Base-by-base conservation (phyloP, 306 rosid genomes). In the Sechiopsis laciniata region DNA sequence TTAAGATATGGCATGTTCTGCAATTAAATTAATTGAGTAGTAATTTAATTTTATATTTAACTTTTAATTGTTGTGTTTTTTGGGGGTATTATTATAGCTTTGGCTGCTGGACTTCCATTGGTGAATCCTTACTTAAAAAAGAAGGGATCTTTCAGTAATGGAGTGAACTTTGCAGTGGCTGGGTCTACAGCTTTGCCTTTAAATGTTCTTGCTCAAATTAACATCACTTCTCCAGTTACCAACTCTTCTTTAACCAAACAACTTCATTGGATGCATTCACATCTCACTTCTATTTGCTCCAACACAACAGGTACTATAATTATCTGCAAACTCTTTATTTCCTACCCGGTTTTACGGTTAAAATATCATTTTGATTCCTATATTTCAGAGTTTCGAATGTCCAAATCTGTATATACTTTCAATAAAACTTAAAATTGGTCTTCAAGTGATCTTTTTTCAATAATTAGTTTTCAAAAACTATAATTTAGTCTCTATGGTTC, bases 141-240 rank as follows among this genome's bases (percentile, higher is more conserved):
- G 16, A 37, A 61, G 21, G 73, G 48, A 22, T 40, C 56, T n/a
- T 32, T 62, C 65, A 15, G 6, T 8, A 32, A 40, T 50, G 80
- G 80, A 53, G 65, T 56, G 71, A 72, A 72, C 12, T 77, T 77
- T 77, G 80, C 80, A 1, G 73, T 72, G 56, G 76, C 76, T 22
- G 76, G 76, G 8, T 61, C 80, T 16, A 77, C 80, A 3, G 73
- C 80, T 51, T 72, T 71, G 65, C 50, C 80, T 40, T 9, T 16
- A 2, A 2, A 52, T 0, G 63, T 37, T 77, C 76, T 20, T 35
- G 71, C 80, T 21, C 26, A 51, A 32, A 51, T 11, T 12, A 72
- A 72, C 15, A 35, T 78, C 29, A 20, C 73, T 4, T 17, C 55
- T 46, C 64, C 76, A 0, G 12, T 37, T n/a, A 72, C 76, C 40